Base-by-base conservation (phyloP, 2,329 filamentous ascomycete genomes). In the Lecanicillium sp. region DNA sequence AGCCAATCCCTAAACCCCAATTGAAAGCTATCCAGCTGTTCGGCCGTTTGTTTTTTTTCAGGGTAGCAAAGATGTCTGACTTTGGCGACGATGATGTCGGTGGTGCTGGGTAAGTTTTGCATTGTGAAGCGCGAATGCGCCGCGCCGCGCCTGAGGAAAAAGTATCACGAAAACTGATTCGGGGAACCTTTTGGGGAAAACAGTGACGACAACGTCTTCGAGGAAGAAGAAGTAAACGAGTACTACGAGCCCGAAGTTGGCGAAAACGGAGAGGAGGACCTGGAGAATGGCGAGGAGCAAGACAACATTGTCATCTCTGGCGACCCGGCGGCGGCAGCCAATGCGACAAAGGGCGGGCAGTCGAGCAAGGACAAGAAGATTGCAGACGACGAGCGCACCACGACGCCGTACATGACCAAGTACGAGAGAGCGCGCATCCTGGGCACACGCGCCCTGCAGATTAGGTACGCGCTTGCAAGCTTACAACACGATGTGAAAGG, bases 341-440 rank as follows among this genome's bases (percentile, higher is more conserved):
- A 72, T 55, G 65, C 65, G 41, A 75, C 72, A 57, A 64, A 64
- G 40, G 68, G 61, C 50, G 71, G 76, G 38, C 75, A 74, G 56
- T 68, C 70, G 35, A 66, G 72, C 55, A 80, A 79, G 57, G 77
- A 89, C 65, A 96, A 94, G 76, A 94, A 87, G 67, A 90, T 98
- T 36, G 77, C 88, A 41, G 85, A 87, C 50, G 85, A 89, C 49
- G 78, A 94, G 65, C 80, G 92, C 53, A 84, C 79, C 17, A 98
- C 92, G 8, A 98, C 92, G 19, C 92, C 90, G 3, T 98, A 96
- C 68, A 94, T 98, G 90, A 98, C 92, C 50, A 98, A 98, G 69
- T 98, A 98, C 66, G 92, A 98, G 72, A 79, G 82, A 52, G 92
- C 92, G 46, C 81, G 92, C 57, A 90, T 98, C 43, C 68, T 98